Evolutionary conservation across 2,329 filamentous ascomycete genomes (phyloP).

Genomic region (Fusarium aywerte): DNA sequence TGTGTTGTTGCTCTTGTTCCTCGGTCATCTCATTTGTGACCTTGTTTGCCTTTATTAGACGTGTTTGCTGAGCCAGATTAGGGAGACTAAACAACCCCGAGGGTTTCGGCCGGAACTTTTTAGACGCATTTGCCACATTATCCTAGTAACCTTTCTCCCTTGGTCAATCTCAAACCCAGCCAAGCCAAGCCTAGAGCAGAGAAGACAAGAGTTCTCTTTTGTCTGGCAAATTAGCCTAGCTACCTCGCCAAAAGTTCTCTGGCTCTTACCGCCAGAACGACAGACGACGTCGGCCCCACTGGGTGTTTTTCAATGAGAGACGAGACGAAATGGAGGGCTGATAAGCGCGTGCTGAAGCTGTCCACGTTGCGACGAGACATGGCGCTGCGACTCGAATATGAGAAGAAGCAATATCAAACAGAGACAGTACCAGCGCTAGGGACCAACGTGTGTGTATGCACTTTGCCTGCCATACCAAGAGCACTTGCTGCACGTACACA

Average conservation of each 20-base stretch:
- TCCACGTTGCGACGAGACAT: constrained; percentile 43
- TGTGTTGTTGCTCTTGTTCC: constrained; percentile 20
- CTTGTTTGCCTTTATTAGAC: constrained; percentile 1
- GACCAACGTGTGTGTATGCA: constrained; percentile 27
- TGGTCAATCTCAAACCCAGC: constrained; percentile 34
- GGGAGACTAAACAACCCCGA: constrained; percentile 30
- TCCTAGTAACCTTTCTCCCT: constrained; percentile 36
- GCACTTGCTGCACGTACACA: constrained; percentile 18
- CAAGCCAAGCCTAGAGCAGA: constrained; percentile 24
- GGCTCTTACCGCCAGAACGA: constrained; percentile 29
- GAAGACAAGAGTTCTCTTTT: constrained; percentile 9
- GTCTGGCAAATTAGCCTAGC: constrained; percentile 15
- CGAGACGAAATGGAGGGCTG: constrained; percentile 28
- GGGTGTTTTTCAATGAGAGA: constrained; percentile 30
- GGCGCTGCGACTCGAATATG: constrained; percentile 32
- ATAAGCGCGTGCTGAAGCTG: constrained; percentile 34
- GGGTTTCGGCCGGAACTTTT: constrained; percentile 41
- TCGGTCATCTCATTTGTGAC: constrained; percentile 20
- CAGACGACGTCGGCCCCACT: constrained; percentile 23
- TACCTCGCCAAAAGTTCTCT: constrained; percentile 21
- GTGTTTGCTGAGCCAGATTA: constrained; percentile 13
- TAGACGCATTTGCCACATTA: constrained; percentile 31
- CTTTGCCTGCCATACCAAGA: constrained; percentile 18
- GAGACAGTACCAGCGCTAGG: constrained; percentile 31
- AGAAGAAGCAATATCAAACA: constrained; percentile 40